Evolutionary conservation across 1,284 basidiomycete species (phyloP).

Genomic region (Trichosporon sp.): DNA sequence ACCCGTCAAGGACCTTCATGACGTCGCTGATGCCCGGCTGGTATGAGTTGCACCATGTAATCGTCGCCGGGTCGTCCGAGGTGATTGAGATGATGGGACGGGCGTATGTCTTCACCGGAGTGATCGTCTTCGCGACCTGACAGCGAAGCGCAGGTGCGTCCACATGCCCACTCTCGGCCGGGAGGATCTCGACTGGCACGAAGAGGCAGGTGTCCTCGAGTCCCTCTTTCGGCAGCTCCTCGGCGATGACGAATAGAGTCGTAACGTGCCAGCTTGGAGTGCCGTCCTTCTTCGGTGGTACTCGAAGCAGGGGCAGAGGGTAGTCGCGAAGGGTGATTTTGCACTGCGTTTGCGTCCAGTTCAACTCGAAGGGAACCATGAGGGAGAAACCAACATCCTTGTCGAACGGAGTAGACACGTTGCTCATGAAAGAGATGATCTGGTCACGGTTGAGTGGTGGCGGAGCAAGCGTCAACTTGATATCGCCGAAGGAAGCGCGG

Average conservation of each 20-base stretch:
- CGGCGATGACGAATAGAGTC: conserved; percentile 79
- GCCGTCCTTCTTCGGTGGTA: conserved; percentile 25
- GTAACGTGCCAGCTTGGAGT: conserved; percentile 52
- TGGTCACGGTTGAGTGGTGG: conserved; percentile 54
- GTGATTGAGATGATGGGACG: conserved; percentile 66
- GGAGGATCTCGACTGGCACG: conserved; percentile 63
- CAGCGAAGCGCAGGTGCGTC: conserved; percentile 61
- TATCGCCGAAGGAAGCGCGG: conserved; percentile 61
- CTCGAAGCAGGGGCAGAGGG: conserved; percentile 54
- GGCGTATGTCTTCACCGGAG: conserved; percentile 92
- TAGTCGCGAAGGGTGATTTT: conserved; percentile 70
- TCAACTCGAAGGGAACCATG: conserved; percentile 76
- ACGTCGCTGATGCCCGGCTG: conserved; percentile 82
- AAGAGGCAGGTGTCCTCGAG: conserved; percentile 66
- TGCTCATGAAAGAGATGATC: conserved; percentile 56
- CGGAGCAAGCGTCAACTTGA: conserved; percentile 59
- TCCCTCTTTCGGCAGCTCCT: conserved; percentile 64
- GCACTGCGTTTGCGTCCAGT: conserved; percentile 63
- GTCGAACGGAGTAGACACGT: conserved; percentile 56
- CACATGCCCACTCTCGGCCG: conserved; percentile 55
- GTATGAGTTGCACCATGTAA: conserved; percentile 89
- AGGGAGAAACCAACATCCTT: conserved; percentile 69
- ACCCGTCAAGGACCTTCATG: conserved; percentile 73
- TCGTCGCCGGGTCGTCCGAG: conserved; percentile 64
- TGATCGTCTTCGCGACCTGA: conserved; percentile 81